These are phyloP conservation scores for Fusarium nurragi DNA, from an alignment of 2,329 filamentous ascomycete genomes.

Conservation along the genomic window DNA sequence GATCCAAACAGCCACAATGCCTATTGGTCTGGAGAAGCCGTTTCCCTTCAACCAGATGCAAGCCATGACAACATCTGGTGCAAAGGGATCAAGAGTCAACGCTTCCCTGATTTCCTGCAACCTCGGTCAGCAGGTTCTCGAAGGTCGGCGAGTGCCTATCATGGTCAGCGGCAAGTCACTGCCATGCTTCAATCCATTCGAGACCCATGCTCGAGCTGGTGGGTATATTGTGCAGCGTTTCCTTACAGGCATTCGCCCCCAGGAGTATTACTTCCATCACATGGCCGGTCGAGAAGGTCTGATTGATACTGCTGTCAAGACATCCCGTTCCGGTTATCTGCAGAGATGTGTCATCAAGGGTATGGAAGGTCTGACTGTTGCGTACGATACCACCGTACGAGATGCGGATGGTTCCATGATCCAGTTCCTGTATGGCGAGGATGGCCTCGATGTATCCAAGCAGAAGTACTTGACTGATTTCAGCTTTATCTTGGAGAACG, in stretches of 20 bases:
- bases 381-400: conserved; percentile 93
- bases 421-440: conserved; percentile 96
- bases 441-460: conserved; percentile 93
- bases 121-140: conserved; percentile 93
- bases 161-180: conserved; percentile 99
- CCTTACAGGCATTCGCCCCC: conserved; percentile 95
- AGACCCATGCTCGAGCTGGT: conserved; percentile 87
- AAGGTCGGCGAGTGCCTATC: conserved; percentile 91
- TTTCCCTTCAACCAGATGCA: conserved; percentile 99
- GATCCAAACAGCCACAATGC: conserved; percentile 83
- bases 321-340: conserved; percentile 93
- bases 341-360: conserved; percentile 98
- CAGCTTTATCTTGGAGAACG: conserved; percentile 87
- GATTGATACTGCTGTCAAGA: conserved; percentile 99
- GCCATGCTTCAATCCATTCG: conserved; percentile 92
- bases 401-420: conserved; percentile 93
- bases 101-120: conserved; percentile 98
- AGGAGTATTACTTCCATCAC: conserved; percentile 99
- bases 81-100: conserved; percentile 92
- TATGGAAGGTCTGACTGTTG: conserved; percentile 92
- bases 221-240: conserved; percentile 96
- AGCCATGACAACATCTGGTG: conserved; percentile 95
- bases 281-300: conserved; percentile 99
- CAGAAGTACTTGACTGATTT: conserved; percentile 92
- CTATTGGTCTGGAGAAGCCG: conserved; percentile 82